phyloP scores from a whole-genome alignment of 2,329 filamentous ascomycete genomes.

The Beauveria varroae region DNA sequence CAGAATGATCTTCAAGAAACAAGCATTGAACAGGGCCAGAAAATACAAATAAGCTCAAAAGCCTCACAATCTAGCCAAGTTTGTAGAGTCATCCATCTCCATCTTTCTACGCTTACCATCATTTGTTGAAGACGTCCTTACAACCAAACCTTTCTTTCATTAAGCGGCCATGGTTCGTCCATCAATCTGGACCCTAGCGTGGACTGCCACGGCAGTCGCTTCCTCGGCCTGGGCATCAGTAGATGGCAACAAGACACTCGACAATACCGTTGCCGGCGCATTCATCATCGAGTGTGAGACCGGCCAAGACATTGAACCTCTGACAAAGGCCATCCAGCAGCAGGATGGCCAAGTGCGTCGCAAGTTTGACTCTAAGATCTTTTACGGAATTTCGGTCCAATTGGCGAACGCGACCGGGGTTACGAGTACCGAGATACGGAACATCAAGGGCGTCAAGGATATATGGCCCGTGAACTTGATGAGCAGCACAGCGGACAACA shows the following conservation, averaged over 20 bases:
- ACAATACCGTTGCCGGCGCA: neutral
- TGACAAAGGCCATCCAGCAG: neutral
- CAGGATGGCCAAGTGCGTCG: neutral
- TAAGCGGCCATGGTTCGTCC: neutral
- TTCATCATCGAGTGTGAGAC: neutral
- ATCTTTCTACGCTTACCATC: no score
- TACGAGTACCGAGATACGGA: neutral
- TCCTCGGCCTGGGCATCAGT: neutral
- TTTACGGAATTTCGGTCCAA: neutral
- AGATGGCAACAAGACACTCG: neutral
- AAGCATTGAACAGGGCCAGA: no score
- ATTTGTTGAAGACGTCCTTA: no score
- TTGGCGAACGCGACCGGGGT: neutral
- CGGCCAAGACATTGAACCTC: neutral
- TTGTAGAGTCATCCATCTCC: no score
- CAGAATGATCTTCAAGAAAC: no score
- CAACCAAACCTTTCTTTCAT: no score
- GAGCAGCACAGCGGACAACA: neutral
- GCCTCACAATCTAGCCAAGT: no score
- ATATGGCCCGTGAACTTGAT: neutral
- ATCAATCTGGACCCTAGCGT: neutral
- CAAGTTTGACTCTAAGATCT: neutral
- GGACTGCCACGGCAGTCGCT: neutral
- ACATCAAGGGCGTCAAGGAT: neutral
- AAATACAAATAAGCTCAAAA: no score